Conservation (phyloP, 768 basidiomycete genomes). For the Russula abietina region DNA sequence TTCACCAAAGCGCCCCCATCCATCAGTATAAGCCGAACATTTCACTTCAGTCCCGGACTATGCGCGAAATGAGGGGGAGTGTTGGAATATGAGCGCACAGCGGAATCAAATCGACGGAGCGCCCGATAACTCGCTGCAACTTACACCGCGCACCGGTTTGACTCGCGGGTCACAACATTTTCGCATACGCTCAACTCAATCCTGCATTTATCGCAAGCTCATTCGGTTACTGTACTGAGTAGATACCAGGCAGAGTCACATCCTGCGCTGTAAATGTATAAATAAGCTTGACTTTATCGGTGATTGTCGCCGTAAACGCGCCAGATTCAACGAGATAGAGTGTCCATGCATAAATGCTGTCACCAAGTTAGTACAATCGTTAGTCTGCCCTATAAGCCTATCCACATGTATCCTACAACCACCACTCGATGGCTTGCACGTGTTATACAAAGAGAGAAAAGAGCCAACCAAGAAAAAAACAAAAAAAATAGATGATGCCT, state of each 20-base stretch:
- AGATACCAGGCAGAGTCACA: not conserved
- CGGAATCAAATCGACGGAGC: too few relatives aligned
- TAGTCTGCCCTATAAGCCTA: not conserved
- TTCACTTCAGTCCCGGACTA: too few relatives aligned
- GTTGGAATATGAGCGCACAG: too few relatives aligned
- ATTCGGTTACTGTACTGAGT: not conserved
- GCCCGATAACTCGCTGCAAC: too few relatives aligned
- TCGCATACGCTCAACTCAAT: too few relatives aligned
- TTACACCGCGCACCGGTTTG: too few relatives aligned
- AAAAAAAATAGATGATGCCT: not conserved
- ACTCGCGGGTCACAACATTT: too few relatives aligned
- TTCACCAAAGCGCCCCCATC: too few relatives aligned
- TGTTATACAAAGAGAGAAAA: not conserved
- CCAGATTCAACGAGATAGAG: not conserved
- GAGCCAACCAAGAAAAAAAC: not conserved
- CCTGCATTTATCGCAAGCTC: not conserved
- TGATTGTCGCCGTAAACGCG: not conserved
- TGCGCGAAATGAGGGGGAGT: too few relatives aligned
- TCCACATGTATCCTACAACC: conserved; percentile 4
- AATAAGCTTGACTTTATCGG: not conserved
- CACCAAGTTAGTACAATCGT: not conserved
- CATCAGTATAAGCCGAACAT: too few relatives aligned
- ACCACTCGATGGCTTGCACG: not conserved
- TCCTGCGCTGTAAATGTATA: not conserved
- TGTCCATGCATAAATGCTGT: not conserved